A percentile compares a stretch with the other conserved stretches of the same genome.
These are phyloP conservation scores for Gynostemma pentaphyllum DNA, from an alignment of 306 rosid species.

Conservation along the genomic window DNA sequence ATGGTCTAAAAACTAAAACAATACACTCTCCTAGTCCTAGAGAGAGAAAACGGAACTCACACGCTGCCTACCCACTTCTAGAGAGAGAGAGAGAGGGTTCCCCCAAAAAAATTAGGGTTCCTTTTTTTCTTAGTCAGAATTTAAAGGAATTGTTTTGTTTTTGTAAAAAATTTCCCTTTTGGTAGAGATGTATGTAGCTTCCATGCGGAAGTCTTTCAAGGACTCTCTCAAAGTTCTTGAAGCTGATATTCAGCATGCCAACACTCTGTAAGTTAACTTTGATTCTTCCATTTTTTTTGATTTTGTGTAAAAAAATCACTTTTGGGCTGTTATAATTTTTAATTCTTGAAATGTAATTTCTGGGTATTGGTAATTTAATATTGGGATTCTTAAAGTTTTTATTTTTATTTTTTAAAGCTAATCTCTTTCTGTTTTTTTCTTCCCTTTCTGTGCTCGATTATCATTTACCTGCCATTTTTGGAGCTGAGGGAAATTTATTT, in stretches of 20 bases:
- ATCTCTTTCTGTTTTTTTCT: background rate
- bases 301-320: no score
- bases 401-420: background rate
- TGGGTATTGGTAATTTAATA: background rate
- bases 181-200: conserved; percentile 60
- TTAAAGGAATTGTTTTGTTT: background rate
- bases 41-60: conserved; percentile 7
- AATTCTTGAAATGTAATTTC: conserved; percentile 3
- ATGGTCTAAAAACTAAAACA: conserved; percentile 20
- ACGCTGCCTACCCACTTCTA: background rate
- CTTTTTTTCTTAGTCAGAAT: background rate
- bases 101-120: conserved; percentile 16
- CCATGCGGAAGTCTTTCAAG: conserved; percentile 97
- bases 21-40: background rate
- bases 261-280: conserved; percentile 54
- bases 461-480: conserved; percentile 5
- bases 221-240: conserved; percentile 89
- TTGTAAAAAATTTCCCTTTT: background rate
- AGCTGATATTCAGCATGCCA: conserved; percentile 98
- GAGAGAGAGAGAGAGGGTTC: conserved; percentile 14
- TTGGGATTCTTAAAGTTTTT: background rate
- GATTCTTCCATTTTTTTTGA: background rate
- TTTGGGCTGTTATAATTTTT: background rate
- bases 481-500: background rate
- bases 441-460: background rate